Percentiles rank a stretch among this genome's conserved stretches.
Evolutionary conservation across 192 early-diverging fungal genomes (phyloP).

Genomic region (Umbelopsis sp.): DNA sequence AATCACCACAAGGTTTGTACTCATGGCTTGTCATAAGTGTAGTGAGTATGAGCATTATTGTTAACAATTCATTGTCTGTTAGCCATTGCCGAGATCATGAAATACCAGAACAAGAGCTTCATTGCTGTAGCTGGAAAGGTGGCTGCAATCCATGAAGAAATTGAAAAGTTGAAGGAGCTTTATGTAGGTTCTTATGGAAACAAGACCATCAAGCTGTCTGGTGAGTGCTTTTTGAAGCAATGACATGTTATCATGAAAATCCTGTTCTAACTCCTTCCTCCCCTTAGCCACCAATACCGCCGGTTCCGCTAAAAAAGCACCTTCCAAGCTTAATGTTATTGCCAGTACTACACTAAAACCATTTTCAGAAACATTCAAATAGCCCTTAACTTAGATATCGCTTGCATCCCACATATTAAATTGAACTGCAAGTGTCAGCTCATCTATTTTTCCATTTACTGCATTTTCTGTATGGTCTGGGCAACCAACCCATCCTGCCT

Average conservation of each 20-base stretch:
- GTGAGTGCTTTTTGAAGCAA: background rate
- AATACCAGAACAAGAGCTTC: slow-evolving; percentile 30
- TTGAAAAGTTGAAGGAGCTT: slow-evolving; percentile 18
- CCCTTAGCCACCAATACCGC: background rate
- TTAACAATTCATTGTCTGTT: background rate
- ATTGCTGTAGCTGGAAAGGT: slow-evolving; percentile 28
- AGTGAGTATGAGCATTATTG: too few species aligned
- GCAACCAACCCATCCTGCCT: too few species aligned
- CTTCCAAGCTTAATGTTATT: slow-evolving; percentile 7
- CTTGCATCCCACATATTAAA: too few species aligned
- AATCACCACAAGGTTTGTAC: slow-evolving; percentile 29
- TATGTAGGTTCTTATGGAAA: slow-evolving; percentile 7
- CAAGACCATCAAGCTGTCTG: slow-evolving; percentile 7
- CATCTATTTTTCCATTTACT: too few species aligned
- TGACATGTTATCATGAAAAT: too few species aligned
- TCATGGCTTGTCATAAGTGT: too few species aligned
- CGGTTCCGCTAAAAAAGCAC: slow-evolving; percentile 7
- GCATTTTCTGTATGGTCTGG: too few species aligned
- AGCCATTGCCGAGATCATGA: slow-evolving; percentile 35
- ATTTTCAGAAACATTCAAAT: slow-evolving; percentile 13
- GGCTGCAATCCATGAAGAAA: slow-evolving; percentile 28
- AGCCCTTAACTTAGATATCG: background rate
- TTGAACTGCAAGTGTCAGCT: too few species aligned
- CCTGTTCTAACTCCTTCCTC: background rate
- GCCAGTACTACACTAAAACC: background rate